Base-by-base conservation (phyloP, 192 early-diverging fungal genomes). In the Linnemannia zychae region DNA sequence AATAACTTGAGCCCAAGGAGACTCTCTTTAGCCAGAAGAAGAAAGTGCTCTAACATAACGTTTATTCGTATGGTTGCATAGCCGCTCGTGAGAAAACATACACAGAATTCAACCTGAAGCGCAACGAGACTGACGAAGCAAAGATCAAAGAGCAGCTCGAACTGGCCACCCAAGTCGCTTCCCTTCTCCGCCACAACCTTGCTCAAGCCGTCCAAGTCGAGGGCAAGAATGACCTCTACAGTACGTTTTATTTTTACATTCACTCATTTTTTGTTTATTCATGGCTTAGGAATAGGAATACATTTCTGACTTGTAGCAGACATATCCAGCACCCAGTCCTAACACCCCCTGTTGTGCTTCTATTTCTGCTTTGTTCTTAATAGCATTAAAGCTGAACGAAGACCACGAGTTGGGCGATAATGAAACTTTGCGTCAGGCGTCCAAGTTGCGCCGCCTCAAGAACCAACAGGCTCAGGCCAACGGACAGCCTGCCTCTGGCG, bases 101-200 rank as follows among this genome's bases (percentile, higher is more conserved):
- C 15, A 60, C 74, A 50, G 83, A 85, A 44, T 85, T 85, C 34
- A 71, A 79, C 63, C 60, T 63, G 44, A 85, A 85, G 49, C 83
- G 83, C 68, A 76, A 76, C 44, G 83, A 85, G 77, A 85, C 83
- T 0, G 83, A 85, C 16, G 83, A 85, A 60, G 33, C 60, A 4
- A 85, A 85, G 74, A 79, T 85, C 74, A 85, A 85, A 48, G 77
- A 85, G 15, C 83, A 85, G 20, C 57, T 85, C 24, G 77, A 85
- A 47, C 77, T 85, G 15, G 83, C 83, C 40, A 76, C 79, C 57
- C 83, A 85, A 40, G 83, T 85, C 22, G 83, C 83, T 2, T 78
- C 71, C 12, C 74, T 85, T 17, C 77, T 85, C 40, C 83, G 83
- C 49, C 83, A 85, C 34, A 85, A 85, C 77, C 77, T 85, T 17